These are phyloP conservation scores for Penicillium atrosanguineum DNA, from an alignment of 495 filamentous ascomycete genomes.

Conservation along the genomic window DNA sequence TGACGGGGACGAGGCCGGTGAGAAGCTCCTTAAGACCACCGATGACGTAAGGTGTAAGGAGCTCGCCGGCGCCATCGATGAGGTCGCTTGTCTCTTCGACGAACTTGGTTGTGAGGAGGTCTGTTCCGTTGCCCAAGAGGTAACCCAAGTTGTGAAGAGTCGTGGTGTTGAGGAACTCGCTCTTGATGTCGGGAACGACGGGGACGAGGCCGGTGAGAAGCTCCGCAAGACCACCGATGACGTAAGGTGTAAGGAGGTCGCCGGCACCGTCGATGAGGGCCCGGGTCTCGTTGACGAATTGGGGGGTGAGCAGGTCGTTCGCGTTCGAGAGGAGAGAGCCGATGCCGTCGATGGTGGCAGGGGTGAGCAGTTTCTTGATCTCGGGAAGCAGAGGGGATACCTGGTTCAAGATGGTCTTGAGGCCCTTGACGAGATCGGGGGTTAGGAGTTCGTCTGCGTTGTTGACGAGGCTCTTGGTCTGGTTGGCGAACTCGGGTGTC, in stretches of 20 bases:
- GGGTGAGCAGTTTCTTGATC: conserved; percentile 34
- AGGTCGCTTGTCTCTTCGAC: conserved; percentile 32
- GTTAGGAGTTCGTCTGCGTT: conserved; percentile 39
- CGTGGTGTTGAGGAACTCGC: conserved; percentile 33
- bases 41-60: conserved; percentile 31
- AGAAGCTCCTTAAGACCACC: conserved; percentile 29
- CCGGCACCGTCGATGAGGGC: conserved; percentile 38
- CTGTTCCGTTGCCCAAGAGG: conserved; percentile 36
- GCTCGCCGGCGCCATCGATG: conserved; percentile 38
- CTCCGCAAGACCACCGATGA: conserved; percentile 24
- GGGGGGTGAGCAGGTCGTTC: conserved; percentile 36
- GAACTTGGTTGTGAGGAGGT: conserved; percentile 34
- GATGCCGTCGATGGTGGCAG: conserved; percentile 30
- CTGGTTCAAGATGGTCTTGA: conserved; percentile 37
- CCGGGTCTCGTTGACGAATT: conserved; percentile 40
- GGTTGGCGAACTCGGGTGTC: conserved; percentile 29
- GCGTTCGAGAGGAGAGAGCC: conserved; percentile 38
- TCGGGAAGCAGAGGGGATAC: conserved; percentile 31
- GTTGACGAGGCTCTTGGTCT: conserved; percentile 12
- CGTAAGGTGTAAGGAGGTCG: conserved; percentile 34
- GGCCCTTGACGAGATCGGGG: conserved; percentile 31
- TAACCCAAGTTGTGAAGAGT: conserved; percentile 33
- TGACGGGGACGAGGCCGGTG: conserved; percentile 31
- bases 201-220: conserved; percentile 36
- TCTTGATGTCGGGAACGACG: conserved; percentile 20